Conservation (phyloP, 306 rosid species). For the Delonix regia region DNA sequence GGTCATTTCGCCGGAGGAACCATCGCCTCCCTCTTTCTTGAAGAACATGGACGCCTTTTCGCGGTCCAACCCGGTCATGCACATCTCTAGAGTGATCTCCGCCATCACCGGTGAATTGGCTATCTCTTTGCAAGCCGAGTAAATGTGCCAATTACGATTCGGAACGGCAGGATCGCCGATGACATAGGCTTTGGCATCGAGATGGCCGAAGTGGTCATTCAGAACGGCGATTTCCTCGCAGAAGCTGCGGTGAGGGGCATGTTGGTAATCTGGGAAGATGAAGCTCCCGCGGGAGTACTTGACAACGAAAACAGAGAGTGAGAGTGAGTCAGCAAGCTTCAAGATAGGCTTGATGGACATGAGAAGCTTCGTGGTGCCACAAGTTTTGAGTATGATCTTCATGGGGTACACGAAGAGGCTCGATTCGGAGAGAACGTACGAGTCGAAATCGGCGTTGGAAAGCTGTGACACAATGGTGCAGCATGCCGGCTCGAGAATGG, state of each 20-base stretch:
- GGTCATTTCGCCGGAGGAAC: constrained; percentile 45
- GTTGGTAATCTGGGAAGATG: constrained; percentile 59
- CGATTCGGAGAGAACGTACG: constrained; percentile 72
- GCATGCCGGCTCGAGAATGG: constrained; percentile 56
- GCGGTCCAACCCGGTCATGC: constrained; percentile 62
- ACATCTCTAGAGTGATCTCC: constrained; percentile 43
- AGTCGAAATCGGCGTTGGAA: constrained; percentile 56
- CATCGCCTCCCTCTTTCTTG: constrained; percentile 38
- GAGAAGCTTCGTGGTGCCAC: constrained; percentile 66
- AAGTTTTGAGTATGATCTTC: constrained; percentile 61
- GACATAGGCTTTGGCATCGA: constrained; percentile 48
- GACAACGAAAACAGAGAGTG: constrained; percentile 46
- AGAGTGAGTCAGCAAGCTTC: constrained; percentile 43
- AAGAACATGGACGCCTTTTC: constrained; percentile 57
- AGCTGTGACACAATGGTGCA: constrained; percentile 63
- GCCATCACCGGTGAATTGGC: constrained; percentile 12
- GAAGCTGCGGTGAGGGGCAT: constrained; percentile 61
- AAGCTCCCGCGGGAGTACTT: constrained; percentile 65
- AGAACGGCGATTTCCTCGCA: constrained; percentile 50
- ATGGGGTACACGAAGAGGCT: constrained; percentile 58
- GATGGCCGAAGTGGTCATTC: constrained; percentile 44
- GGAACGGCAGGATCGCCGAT: constrained; percentile 44
- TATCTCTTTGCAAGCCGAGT: constrained; percentile 37
- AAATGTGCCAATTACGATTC: constrained; percentile 61
- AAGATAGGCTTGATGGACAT: constrained; percentile 50